These are phyloP conservation scores for Aureobasidium uvarum DNA, from an alignment of 2,329 filamentous ascomycete genomes.

Conservation along the genomic window DNA sequence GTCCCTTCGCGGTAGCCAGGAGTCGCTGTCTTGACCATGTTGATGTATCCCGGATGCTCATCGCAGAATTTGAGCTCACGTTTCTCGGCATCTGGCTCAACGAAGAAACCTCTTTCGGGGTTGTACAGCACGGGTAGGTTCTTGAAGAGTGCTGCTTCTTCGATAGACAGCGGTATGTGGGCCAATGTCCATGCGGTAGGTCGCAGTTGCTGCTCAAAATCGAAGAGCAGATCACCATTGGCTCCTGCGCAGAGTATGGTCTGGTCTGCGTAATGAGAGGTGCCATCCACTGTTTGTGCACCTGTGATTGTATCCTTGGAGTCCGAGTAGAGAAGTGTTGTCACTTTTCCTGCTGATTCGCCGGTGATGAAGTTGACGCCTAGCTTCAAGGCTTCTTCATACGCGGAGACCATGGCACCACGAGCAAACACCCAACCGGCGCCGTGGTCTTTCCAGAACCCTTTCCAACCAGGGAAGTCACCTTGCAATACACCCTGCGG, in stretches of 20 bases:
- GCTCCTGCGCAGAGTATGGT: constrained; percentile 54
- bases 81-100: constrained; percentile 50
- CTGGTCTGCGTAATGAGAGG: constrained; percentile 43
- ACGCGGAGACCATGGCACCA: constrained; percentile 50
- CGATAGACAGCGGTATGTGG: constrained; percentile 50
- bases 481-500: constrained; percentile 53
- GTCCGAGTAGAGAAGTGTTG: constrained; percentile 41
- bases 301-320: constrained; percentile 42
- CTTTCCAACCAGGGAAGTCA: constrained; percentile 52
- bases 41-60: constrained; percentile 58
- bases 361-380: constrained; percentile 52
- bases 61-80: constrained; percentile 54
- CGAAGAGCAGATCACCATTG: constrained; percentile 48
- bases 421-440: constrained; percentile 57
- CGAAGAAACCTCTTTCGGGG: constrained; percentile 52
- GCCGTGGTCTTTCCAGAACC: constrained; percentile 47
- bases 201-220: constrained; percentile 54
- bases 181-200: constrained; percentile 56
- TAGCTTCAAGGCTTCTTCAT: constrained; percentile 46
- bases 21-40: constrained; percentile 41
- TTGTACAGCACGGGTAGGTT: constrained; percentile 52
- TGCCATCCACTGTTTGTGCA: constrained; percentile 46
- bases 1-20: constrained; percentile 31
- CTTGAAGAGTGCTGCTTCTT: constrained; percentile 49
- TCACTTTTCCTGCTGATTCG: constrained; percentile 41